These are phyloP conservation scores for Fusarium metavorans DNA, from an alignment of 2,329 filamentous ascomycete genomes.

Conservation along the genomic window DNA sequence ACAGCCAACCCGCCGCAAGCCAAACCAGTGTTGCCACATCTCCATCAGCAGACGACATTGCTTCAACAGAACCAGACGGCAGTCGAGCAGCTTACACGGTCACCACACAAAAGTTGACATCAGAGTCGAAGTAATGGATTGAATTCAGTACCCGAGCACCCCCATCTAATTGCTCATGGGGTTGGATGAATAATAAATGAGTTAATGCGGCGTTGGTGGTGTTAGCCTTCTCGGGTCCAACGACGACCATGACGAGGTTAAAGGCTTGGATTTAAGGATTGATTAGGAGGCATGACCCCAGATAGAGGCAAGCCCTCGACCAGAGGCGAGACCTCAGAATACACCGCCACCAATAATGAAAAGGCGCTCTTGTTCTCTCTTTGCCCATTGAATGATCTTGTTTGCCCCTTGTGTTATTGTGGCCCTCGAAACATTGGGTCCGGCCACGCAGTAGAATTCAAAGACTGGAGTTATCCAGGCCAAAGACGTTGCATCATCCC, in stretches of 20 bases:
- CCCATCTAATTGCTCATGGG: conserved; percentile 21
- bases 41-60: conserved; percentile 30
- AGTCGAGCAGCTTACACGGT: conserved; percentile 18
- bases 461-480: conserved; percentile 94
- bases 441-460: conserved; percentile 95
- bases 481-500: conserved; percentile 80
- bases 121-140: conserved; percentile 19
- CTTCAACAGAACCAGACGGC: conserved; percentile 30
- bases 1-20: conserved; percentile 21
- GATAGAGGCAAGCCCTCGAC: conserved; percentile 29
- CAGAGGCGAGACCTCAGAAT: conserved; percentile 58
- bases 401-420: conserved; percentile 88
- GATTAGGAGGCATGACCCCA: conserved; percentile 34
- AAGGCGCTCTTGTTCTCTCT: conserved; percentile 89
- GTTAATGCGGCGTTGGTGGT: conserved; percentile 43
- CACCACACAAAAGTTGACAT: conserved; percentile 27
- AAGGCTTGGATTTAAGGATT: conserved; percentile 36
- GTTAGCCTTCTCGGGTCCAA: conserved; percentile 27
- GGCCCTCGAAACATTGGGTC: conserved; percentile 72
- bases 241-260: conserved; percentile 30
- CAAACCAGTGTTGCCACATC: conserved; percentile 33
- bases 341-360: conserved; percentile 99
- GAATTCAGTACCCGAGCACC: conserved; percentile 3
- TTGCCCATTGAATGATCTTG: conserved; percentile 90
- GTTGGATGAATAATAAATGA: conserved; percentile 34